These are phyloP conservation scores for Hypoxylon sp. DNA, from an alignment of 2,329 filamentous ascomycete species.

Conservation along the genomic window DNA sequence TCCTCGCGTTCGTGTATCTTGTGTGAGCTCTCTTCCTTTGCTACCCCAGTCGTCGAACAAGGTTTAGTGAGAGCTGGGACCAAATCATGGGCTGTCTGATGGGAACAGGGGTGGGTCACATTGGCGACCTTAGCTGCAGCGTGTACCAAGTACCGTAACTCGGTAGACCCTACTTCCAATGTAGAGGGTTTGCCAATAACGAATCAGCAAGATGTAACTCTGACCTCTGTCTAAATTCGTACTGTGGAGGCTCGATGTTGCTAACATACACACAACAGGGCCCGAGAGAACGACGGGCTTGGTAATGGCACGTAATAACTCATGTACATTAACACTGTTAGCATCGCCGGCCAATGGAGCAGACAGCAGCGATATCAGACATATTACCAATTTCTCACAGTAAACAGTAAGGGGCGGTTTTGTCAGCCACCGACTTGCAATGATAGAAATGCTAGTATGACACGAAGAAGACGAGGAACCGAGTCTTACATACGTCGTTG, in stretches of 20 bases:
- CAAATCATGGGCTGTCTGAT: conserved; percentile 20
- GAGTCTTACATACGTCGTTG: conserved; percentile 1
- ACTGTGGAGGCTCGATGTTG: conserved; percentile 21
- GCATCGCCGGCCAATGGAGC: too few relatives aligned
- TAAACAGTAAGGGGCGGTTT: conserved; percentile 15
- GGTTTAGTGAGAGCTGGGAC: conserved; percentile 26
- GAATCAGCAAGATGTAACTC: conserved; percentile 21
- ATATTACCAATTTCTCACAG: conserved; percentile 5
- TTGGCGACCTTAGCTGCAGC: conserved; percentile 7
- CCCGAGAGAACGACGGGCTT: conserved; percentile 18
- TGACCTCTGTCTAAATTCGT: conserved; percentile 20
- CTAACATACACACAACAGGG: conserved; percentile 12
- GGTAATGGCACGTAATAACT: conserved; percentile 23
- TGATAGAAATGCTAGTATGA: conserved; percentile 13
- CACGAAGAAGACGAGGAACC: conserved; percentile 1
- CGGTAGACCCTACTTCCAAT: conserved; percentile 35
- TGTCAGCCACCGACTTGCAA: conserved; percentile 2
- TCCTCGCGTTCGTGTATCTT: conserved; percentile 23
- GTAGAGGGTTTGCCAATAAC: conserved; percentile 22
- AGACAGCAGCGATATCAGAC: neutral
- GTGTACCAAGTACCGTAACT: conserved; percentile 25
- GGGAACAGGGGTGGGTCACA: conserved; percentile 26
- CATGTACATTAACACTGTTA: conserved; percentile 19
- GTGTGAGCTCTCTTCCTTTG: conserved; percentile 17
- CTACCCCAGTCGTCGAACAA: conserved; percentile 20